Conservation (phyloP, 192 early-diverging fungal genomes). For the Anaeromyces robustus region DNA sequence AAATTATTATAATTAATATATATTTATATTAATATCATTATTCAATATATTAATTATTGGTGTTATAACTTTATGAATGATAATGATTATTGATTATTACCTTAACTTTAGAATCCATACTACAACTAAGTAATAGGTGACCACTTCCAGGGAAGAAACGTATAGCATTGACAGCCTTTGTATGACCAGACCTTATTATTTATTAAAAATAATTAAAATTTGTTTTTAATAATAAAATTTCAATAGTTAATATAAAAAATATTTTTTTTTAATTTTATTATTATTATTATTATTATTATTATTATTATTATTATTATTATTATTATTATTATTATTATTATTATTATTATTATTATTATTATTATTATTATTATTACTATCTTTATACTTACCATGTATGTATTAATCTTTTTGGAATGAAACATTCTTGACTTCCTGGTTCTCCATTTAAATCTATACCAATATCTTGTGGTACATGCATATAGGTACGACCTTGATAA, state of each 20-base stretch:
- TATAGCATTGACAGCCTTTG: conserved; percentile 78
- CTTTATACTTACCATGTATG: conserved; percentile 53
- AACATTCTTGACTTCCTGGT: conserved; percentile 58
- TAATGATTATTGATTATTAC: too few species aligned
- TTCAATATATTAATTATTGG: too few species aligned
- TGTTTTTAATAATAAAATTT: neutral
- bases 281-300: too few species aligned
- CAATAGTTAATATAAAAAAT: neutral
- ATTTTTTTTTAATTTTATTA: too few species aligned
- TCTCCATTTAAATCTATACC: conserved; percentile 57
- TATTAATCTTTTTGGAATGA: conserved; percentile 68
- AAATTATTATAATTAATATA: too few species aligned
- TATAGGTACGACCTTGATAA: conserved; percentile 90
- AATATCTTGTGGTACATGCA: conserved; percentile 85
- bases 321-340: too few species aligned
- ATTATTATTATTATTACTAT: neutral
- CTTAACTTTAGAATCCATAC: conserved; percentile 94
- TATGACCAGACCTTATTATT: conserved; percentile 65
- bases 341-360: neutral
- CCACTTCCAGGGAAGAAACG: conserved; percentile 79
- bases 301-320: too few species aligned
- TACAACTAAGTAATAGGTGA: conserved; percentile 73
- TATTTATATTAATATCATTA: too few species aligned
- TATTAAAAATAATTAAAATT: neutral
- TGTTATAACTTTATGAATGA: too few species aligned